Base-by-base conservation (phyloP, 2,329 filamentous ascomycete species). In the Aspergillus udagawae region DNA sequence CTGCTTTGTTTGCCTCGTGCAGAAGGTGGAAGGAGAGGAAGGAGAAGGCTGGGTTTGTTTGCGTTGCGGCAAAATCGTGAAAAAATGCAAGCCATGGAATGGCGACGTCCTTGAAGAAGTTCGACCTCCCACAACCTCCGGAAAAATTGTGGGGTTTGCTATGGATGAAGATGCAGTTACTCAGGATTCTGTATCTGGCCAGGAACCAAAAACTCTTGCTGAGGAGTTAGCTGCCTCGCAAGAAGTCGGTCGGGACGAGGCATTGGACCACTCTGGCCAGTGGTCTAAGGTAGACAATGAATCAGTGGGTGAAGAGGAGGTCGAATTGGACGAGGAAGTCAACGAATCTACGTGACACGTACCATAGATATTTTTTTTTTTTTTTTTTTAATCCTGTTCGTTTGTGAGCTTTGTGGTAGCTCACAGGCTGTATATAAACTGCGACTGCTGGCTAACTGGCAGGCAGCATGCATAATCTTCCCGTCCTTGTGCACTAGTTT, bases 1-100 rank as follows among this genome's bases (percentile, higher is more conserved):
- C 77, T 99, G 94, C 75, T 99, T 95, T 70, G 91, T 96, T 20
- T 99, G 94, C 69, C 76, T 97, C n/a, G 91, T 92, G 3, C 91
- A 92, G 57, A 86, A 90, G 58, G 82, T 99, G 47, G 93, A 97
- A 74, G 86, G 88, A 4, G 93, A 97, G 74, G 93, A 97, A 71
- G 94, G 93, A 32, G 91, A 97, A 69, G 93, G 93, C 2, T 97
- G 92, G 91, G 83, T 86, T 10, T 99, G 94, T 75, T 78, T 99
- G 49, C 84, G 94, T 21, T 99, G 94, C 69, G 92, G 92, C 20
- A 89, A 91, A 68, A 72, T 88, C 21, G 86, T 96, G 51, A 91
- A 88, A 70, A 86, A 92, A 71, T 97, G 93, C 74, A 87, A 86
- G 71, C 91, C 94, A 0, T 99, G 94, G 94, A 86, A 82, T 65